Evolutionary conservation across 768 basidiomycete genomes (phyloP).

Genomic region (Xerocomellus amylosporus): DNA sequence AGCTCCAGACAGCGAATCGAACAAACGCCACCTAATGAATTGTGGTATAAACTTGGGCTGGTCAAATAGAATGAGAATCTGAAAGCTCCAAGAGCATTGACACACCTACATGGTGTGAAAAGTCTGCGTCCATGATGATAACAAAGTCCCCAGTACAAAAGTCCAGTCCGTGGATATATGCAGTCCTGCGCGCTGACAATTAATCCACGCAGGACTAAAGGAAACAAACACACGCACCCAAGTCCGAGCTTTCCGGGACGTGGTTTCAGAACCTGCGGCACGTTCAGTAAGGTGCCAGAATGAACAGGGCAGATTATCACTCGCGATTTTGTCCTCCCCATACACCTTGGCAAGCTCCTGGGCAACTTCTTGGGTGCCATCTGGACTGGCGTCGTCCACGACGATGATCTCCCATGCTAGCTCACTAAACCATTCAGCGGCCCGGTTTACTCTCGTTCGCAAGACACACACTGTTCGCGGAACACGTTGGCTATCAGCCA

Average conservation of each 20-base stretch:
- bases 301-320: slow-evolving; percentile 21
- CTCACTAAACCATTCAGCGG: slow-evolving; percentile 42
- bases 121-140: slow-evolving; percentile 97
- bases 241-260: slow-evolving; percentile 89
- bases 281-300: slow-evolving; percentile 1
- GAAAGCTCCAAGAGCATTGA: background rate
- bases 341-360: slow-evolving; percentile 73
- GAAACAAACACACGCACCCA: slow-evolving; percentile 50
- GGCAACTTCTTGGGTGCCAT: slow-evolving; percentile 89
- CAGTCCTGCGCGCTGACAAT: slow-evolving; percentile 54
- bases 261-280: slow-evolving; percentile 69
- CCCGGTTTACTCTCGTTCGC: background rate
- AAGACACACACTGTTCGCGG: slow-evolving; percentile 59
- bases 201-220: background rate
- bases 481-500: slow-evolving; percentile 84
- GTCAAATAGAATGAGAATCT: slow-evolving; percentile 2
- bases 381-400: slow-evolving; percentile 90
- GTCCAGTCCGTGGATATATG: slow-evolving; percentile 88
- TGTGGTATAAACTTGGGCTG: slow-evolving; percentile 95
- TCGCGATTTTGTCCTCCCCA: slow-evolving; percentile 80
- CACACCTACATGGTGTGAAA: slow-evolving; percentile 84
- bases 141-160: slow-evolving; percentile 91
- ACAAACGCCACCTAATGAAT: slow-evolving; percentile 65
- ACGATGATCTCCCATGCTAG: slow-evolving; percentile 87
- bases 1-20: background rate